Conservation (phyloP, 192 early-diverging fungal species). For the Linnemannia zychae region DNA sequence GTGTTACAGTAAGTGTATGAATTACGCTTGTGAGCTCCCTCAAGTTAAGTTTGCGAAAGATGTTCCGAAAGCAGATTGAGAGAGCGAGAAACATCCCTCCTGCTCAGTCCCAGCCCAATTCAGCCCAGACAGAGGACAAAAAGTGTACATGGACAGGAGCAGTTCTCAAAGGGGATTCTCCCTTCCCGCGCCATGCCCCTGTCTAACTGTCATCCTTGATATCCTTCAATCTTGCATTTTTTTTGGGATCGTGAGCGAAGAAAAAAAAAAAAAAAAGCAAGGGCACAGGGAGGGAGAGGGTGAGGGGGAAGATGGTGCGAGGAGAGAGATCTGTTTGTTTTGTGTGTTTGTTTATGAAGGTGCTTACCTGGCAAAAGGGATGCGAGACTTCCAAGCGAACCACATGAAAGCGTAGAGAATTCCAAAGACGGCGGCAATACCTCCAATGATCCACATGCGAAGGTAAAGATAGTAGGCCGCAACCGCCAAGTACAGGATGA, state of each 20-base stretch:
- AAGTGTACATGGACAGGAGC: too few species aligned
- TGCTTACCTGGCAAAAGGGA: conserved; percentile 42
- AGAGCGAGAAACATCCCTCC: background rate
- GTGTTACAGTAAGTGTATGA: background rate
- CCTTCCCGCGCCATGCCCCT: background rate
- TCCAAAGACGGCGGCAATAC: conserved; percentile 66
- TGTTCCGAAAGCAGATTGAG: conserved; percentile 12
- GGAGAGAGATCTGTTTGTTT: background rate
- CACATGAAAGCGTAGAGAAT: conserved; percentile 70
- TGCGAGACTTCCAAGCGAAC: conserved; percentile 58
- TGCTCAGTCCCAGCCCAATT: too few species aligned
- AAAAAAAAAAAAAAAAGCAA: background rate
- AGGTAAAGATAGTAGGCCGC: conserved; percentile 69
- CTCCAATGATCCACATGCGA: conserved; percentile 66
- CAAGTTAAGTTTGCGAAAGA: conserved; percentile 12
- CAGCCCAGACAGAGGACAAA: too few species aligned
- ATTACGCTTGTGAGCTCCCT: background rate
- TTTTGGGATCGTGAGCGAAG: background rate
- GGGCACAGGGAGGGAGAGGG: background rate
- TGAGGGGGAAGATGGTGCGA: background rate
- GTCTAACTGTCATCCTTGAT: background rate
- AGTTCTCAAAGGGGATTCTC: too few species aligned
- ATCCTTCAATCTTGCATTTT: background rate
- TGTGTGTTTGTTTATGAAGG: background rate
- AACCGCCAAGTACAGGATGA: conserved; percentile 64